Evolutionary conservation across 2,329 filamentous ascomycete species (phyloP).

Genomic region (Fusarium sp.): DNA sequence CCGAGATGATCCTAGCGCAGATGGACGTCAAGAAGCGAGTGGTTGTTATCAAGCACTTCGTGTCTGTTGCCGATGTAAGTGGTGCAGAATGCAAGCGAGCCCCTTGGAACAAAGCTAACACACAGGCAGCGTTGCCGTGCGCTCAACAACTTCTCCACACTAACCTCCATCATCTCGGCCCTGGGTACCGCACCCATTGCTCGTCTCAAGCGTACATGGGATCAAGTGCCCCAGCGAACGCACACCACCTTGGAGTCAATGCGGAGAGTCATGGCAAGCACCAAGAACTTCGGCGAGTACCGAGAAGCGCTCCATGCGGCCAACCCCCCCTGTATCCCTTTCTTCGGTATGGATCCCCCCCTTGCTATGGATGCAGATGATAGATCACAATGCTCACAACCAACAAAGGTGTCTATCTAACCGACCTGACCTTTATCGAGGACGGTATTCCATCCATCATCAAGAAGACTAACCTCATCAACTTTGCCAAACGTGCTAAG

Average conservation of each 20-base stretch:
- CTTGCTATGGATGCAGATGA: background rate
- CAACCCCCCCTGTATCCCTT: conserved; percentile 97
- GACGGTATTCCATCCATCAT: conserved; percentile 96
- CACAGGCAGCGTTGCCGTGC: conserved; percentile 83
- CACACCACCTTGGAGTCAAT: conserved; percentile 86
- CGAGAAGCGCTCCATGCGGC: conserved; percentile 91
- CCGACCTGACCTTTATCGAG: conserved; percentile 97
- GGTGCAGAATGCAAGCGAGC: background rate
- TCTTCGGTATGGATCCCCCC: conserved; percentile 77
- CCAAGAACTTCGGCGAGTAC: conserved; percentile 98
- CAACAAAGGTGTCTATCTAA: conserved; percentile 86
- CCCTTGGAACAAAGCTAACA: conserved; percentile 23
- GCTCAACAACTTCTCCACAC: conserved; percentile 96
- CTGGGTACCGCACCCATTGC: conserved; percentile 95
- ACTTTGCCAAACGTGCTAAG: conserved; percentile 98
- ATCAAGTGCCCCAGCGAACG: conserved; percentile 88
- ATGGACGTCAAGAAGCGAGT: conserved; percentile 95
- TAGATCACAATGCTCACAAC: conserved; percentile 14
- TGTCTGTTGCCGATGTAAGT: conserved; percentile 92
- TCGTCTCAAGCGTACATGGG: conserved; percentile 93
- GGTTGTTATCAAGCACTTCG: conserved; percentile 98
- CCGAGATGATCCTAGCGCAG: conserved; percentile 97
- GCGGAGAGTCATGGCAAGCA: conserved; percentile 95
- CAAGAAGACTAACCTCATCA: conserved; percentile 97
- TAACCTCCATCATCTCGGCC: conserved; percentile 97